phyloP scores from a whole-genome alignment of 331 rosid genomes.

The Acacia pycnantha region DNA sequence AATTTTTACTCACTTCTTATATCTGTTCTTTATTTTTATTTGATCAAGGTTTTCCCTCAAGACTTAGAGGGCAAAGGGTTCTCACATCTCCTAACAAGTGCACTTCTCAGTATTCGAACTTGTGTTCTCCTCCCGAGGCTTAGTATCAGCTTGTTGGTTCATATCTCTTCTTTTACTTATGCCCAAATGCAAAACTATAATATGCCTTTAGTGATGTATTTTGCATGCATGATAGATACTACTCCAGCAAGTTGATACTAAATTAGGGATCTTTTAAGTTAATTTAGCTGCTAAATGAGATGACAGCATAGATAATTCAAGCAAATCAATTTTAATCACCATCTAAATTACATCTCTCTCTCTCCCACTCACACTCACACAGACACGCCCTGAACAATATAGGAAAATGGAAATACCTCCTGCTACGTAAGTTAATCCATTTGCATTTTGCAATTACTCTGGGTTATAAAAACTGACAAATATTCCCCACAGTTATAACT shows the following conservation, averaged over 20 bases:
- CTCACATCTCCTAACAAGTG: too few relatives aligned
- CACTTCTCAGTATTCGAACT: too few relatives aligned
- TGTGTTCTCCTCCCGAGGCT: too few relatives aligned
- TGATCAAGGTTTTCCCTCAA: too few relatives aligned
- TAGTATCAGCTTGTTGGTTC: too few relatives aligned
- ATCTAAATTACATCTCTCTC: too few relatives aligned
- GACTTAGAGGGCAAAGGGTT: too few relatives aligned
- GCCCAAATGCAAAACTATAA: neutral
- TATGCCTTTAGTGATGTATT: neutral
- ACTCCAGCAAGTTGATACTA: neutral
- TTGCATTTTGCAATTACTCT: neutral
- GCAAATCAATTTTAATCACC: neutral
- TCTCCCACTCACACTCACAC: too few relatives aligned
- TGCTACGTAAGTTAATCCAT: neutral
- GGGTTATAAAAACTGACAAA: neutral
- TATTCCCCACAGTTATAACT: neutral
- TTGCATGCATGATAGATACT: neutral
- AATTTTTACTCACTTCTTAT: neutral
- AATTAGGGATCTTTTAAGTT: neutral
- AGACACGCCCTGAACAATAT: too few relatives aligned
- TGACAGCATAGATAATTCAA: neutral
- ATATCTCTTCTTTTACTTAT: too few relatives aligned
- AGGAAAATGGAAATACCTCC: neutral
- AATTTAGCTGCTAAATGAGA: neutral
- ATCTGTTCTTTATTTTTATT: too few relatives aligned